Percentiles rank a stretch among this genome's conserved stretches.
These are phyloP conservation scores for Babesia divergens DNA, from an alignment of 169 alveolate species.

Conservation along the genomic window DNA sequence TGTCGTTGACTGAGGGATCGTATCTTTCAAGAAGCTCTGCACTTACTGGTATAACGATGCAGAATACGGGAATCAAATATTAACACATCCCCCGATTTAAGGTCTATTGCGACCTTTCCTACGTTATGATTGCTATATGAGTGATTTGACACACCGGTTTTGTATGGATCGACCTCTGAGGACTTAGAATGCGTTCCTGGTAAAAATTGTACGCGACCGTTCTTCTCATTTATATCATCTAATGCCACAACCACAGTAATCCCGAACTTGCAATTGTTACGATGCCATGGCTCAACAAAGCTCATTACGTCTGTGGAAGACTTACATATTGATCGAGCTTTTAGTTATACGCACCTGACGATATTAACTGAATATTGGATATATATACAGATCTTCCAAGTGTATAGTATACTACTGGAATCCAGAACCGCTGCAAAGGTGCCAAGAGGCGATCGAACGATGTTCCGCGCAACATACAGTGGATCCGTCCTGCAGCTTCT, in stretches of 20 bases:
- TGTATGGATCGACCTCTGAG: slow-evolving; percentile 2
- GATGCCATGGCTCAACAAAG: slow-evolving; percentile 60
- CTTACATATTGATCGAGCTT: background rate
- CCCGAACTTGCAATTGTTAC: slow-evolving; percentile 45
- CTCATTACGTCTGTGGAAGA: slow-evolving; percentile 48
- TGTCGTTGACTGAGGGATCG: slow-evolving; percentile 47
- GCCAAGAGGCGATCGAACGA: slow-evolving; percentile 15
- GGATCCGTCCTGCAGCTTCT: slow-evolving; percentile 32
- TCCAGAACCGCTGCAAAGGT: slow-evolving; percentile 60
- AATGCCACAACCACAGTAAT: slow-evolving; percentile 33
- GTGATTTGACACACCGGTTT: slow-evolving; percentile 1
- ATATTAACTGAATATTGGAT: slow-evolving; percentile 36
- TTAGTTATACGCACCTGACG: slow-evolving; percentile 30
- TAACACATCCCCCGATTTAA: slow-evolving; percentile 51
- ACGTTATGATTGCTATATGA: background rate
- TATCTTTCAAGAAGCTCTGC: no score
- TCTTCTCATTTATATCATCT: slow-evolving; percentile 27
- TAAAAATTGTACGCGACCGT: slow-evolving; percentile 53
- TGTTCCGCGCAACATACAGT: slow-evolving; percentile 53
- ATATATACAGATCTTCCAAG: slow-evolving; percentile 20
- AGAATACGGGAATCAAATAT: slow-evolving; percentile 50
- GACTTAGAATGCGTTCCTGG: slow-evolving; percentile 41
- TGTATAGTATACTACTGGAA: slow-evolving; percentile 43
- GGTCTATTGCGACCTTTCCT: slow-evolving; percentile 60
- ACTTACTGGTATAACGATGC: slow-evolving; percentile 58